Conservation (phyloP, 768 basidiomycete genomes). For the Xanthoconium stramineum region DNA sequence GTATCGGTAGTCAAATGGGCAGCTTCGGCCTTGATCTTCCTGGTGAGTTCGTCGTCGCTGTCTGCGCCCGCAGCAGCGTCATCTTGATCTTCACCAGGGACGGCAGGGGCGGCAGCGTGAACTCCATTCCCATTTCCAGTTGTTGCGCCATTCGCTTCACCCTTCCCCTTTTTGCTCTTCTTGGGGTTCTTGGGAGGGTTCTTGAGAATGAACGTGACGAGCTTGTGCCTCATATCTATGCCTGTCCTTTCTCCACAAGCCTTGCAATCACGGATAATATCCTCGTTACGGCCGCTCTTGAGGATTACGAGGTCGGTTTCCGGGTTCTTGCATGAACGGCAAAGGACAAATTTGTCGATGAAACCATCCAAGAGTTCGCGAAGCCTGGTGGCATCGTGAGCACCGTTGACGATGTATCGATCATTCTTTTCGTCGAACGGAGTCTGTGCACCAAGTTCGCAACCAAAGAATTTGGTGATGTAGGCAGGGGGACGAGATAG, state of each 20-base stretch:
- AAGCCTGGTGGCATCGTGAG: conserved; percentile 86
- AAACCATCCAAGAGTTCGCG: conserved; percentile 95
- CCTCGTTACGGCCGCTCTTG: conserved; percentile 74
- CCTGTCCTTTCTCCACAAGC: conserved; percentile 92
- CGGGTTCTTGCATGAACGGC: conserved; percentile 97
- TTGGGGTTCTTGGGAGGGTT: conserved; percentile 91
- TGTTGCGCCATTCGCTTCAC: conserved; percentile 52
- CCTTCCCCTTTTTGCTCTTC: conserved; percentile 55
- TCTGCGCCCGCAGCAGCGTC: conserved; percentile 53
- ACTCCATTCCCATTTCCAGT: conserved; percentile 49
- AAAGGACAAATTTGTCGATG: conserved; percentile 98
- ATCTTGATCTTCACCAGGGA: conserved; percentile 40
- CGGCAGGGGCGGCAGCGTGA: conserved; percentile 36
- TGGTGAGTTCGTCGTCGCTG: conserved; percentile 85
- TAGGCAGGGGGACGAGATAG: conserved; percentile 93
- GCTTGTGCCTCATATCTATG: conserved; percentile 95
- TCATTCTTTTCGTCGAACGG: conserved; percentile 96
- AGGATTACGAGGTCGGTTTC: conserved; percentile 95
- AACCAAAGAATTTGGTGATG: conserved; percentile 98
- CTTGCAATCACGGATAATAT: conserved; percentile 95
- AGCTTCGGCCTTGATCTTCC: conserved; percentile 89
- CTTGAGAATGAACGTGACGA: conserved; percentile 94
- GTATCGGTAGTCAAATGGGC: conserved; percentile 67
- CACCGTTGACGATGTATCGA: conserved; percentile 97
- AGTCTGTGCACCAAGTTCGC: conserved; percentile 97